These are phyloP conservation scores for Cochlearia excelsa DNA, from an alignment of 345 rosid species.

Conservation along the genomic window DNA sequence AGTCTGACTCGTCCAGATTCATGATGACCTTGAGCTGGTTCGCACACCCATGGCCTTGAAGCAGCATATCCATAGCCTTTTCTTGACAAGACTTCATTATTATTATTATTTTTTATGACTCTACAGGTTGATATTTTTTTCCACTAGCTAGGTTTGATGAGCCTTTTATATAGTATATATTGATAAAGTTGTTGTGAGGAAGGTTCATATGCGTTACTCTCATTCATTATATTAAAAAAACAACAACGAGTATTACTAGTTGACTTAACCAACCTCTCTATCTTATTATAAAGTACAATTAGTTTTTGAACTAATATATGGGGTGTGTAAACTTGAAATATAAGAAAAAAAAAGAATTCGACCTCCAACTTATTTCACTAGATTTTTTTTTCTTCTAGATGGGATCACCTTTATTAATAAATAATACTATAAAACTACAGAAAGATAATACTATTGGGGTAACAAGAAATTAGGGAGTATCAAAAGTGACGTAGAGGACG, in stretches of 20 bases:
- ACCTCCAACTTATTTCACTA: too few species aligned
- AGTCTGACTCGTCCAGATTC: slow-evolving; percentile 24
- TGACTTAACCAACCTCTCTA: slow-evolving; percentile 28
- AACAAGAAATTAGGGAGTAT: too few species aligned
- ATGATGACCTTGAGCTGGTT: slow-evolving; percentile 29
- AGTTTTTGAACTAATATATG: too few species aligned
- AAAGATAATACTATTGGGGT: too few species aligned
- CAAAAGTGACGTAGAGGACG: too few species aligned
- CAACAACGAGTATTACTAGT: slow-evolving; percentile 23
- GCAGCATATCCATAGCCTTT: slow-evolving; percentile 32
- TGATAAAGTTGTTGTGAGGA: slow-evolving; percentile 16
- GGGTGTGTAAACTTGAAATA: too few species aligned
- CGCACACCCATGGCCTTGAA: slow-evolving; percentile 33
- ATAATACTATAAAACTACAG: too few species aligned
- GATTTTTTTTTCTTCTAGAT: too few species aligned
- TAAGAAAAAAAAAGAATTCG: too few species aligned
- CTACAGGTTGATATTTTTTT: not conserved
- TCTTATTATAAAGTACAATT: slow-evolving; percentile 8
- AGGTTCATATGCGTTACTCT: slow-evolving; percentile 18
- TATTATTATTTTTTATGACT: not conserved
- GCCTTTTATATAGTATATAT: not conserved
- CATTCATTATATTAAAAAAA: slow-evolving; percentile 18
- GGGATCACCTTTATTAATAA: too few species aligned
- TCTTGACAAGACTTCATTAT: slow-evolving; percentile 28
- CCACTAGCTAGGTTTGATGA: not conserved